Percentiles rank a stretch among this genome's conserved stretches.
These are phyloP conservation scores for Venturia aucupariae DNA, from an alignment of 2,329 filamentous ascomycete species.

Conservation along the genomic window DNA sequence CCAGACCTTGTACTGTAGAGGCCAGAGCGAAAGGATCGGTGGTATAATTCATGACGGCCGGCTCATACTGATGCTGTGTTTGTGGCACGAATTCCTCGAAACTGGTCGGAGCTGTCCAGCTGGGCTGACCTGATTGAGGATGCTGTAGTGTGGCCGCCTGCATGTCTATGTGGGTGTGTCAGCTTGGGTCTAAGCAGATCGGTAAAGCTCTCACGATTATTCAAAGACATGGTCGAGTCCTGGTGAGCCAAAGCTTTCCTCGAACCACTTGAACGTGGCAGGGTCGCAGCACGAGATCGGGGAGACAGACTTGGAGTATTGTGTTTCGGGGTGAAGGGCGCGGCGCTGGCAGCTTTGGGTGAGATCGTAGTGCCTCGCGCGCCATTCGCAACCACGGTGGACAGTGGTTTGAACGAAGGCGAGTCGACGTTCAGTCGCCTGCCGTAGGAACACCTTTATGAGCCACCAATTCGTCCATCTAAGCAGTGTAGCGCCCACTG, in stretches of 20 bases:
- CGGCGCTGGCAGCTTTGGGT: constrained; percentile 80
- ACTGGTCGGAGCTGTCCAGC: constrained; percentile 17
- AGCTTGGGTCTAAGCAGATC: constrained; percentile 13
- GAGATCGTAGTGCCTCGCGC: constrained; percentile 71
- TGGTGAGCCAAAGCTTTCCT: not conserved
- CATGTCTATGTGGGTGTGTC: not conserved
- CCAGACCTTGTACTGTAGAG: constrained; percentile 25
- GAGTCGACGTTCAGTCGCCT: constrained; percentile 91
- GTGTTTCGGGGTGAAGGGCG: constrained; percentile 69
- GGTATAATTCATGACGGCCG: constrained; percentile 24
- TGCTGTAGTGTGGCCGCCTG: not conserved
- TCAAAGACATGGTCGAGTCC: not conserved
- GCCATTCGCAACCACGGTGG: constrained; percentile 38
- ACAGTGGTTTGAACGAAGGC: constrained; percentile 78
- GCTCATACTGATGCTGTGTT: constrained; percentile 28
- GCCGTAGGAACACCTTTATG: constrained; percentile 15
- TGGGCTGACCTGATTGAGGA: constrained; percentile 23
- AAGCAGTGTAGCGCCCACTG: constrained; percentile 25
- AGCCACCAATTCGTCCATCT: not conserved
- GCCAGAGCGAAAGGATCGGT: constrained; percentile 38
- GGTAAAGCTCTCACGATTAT: constrained; percentile 1
- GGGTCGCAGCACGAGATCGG: constrained; percentile 1
- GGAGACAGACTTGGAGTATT: constrained; percentile 31
- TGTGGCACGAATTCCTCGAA: constrained; percentile 48
- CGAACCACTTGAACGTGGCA: not conserved